Percentiles rank a stretch among this genome's conserved stretches.
Conservation (phyloP, 371 early-diverging fungal genomes). For the Sporodiniella umbellata region DNA sequence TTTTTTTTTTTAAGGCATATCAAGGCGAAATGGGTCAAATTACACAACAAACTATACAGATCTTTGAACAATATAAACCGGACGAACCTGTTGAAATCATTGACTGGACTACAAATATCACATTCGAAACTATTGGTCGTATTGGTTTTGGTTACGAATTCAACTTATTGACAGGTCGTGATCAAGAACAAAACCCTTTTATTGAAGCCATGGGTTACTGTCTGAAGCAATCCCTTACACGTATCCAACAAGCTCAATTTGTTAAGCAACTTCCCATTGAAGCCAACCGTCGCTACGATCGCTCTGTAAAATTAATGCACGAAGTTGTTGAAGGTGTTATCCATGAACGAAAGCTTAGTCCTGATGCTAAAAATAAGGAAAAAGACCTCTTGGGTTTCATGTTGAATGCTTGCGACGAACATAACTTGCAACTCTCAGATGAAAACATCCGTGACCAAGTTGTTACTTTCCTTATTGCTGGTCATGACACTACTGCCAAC, state of each 20-base stretch:
- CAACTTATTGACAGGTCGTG: slow-evolving; percentile 34
- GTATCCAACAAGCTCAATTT: slow-evolving; percentile 29
- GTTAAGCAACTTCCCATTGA: slow-evolving; percentile 45
- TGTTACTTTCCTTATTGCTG: slow-evolving; percentile 55
- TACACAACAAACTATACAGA: slow-evolving; percentile 28
- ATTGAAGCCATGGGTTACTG: slow-evolving; percentile 54
- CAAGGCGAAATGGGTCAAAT: slow-evolving; percentile 42
- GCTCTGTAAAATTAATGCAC: slow-evolving; percentile 34
- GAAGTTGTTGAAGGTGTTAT: slow-evolving; percentile 37
- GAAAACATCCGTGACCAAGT: slow-evolving; percentile 59
- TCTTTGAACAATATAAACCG: slow-evolving; percentile 35
- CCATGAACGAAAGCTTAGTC: slow-evolving; percentile 28
- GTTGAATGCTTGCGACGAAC: slow-evolving; percentile 49
- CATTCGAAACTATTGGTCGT: slow-evolving; percentile 51
- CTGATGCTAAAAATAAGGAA: slow-evolving; percentile 34
- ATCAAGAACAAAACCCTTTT: slow-evolving; percentile 41
- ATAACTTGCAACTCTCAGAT: slow-evolving; percentile 39
- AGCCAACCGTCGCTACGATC: slow-evolving; percentile 35
- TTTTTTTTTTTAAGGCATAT: slow-evolving; percentile 26
- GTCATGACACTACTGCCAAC: slow-evolving; percentile 51
- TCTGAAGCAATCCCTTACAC: slow-evolving; percentile 22
- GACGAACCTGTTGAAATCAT: slow-evolving; percentile 42
- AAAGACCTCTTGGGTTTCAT: slow-evolving; percentile 57
- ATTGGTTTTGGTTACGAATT: slow-evolving; percentile 64
- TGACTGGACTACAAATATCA: slow-evolving; percentile 55